Evolutionary conservation across 371 early-diverging fungal genomes (phyloP).

Genomic region (Mortierella sp.): DNA sequence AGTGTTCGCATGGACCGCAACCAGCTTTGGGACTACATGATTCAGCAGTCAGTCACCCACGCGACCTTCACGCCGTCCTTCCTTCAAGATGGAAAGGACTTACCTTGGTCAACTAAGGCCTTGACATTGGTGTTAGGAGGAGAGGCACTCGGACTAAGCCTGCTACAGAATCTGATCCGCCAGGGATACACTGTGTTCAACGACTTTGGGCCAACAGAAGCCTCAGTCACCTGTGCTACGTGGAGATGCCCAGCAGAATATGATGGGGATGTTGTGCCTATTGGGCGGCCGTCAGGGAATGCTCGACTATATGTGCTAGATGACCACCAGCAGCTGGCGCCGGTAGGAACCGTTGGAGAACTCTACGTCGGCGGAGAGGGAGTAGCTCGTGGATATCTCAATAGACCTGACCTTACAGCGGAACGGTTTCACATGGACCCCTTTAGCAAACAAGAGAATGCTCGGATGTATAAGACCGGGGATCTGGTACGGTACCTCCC

Average conservation of each 20-base stretch:
- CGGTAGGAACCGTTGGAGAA: slow-evolving; percentile 2
- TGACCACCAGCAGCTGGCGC: background rate
- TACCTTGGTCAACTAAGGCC: background rate
- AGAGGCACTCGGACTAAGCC: background rate
- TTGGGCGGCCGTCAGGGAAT: background rate
- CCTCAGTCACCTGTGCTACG: background rate
- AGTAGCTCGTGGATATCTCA: slow-evolving; percentile 38
- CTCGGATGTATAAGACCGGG: slow-evolving; percentile 54
- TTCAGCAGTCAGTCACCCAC: background rate
- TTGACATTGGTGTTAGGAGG: background rate
- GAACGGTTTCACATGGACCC: slow-evolving; percentile 7
- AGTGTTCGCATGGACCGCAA: background rate
- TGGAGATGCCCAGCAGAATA: background rate
- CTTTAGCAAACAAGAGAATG: background rate
- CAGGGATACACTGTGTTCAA: background rate
- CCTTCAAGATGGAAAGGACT: background rate
- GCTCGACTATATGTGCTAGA: slow-evolving; percentile 3
- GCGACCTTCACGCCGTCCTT: background rate
- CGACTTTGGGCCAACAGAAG: slow-evolving; percentile 9
- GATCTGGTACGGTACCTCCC: slow-evolving; percentile 46
- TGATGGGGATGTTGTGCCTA: background rate
- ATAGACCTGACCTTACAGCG: slow-evolving; percentile 25
- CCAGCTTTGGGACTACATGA: background rate
- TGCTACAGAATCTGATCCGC: background rate
- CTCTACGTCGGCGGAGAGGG: slow-evolving; percentile 32